Base-by-base conservation (phyloP, 2,329 filamentous ascomycete species). In the Neocatenulostroma microsporum region DNA sequence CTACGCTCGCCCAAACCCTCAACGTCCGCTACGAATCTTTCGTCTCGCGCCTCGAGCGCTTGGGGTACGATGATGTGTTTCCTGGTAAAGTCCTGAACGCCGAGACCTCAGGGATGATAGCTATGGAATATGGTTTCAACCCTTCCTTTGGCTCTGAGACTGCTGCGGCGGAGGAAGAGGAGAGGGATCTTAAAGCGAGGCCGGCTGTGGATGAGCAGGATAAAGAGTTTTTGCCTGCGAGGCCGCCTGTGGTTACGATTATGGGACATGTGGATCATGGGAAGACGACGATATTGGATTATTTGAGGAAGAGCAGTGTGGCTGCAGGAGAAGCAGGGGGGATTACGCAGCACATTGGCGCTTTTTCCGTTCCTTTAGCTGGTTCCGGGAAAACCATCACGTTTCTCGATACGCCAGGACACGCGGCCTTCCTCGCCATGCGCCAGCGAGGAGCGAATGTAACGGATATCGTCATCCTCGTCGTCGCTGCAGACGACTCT, bases 231-330 rank as follows among this genome's bases (percentile, higher is more conserved):
- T 62, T 95, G 6, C 86, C 87, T 2, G 62, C 68, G 23, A 77
- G 93, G 12, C 89, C 91, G 6, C 93, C 91, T 0, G 86, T 98
- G 23, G 88, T 98, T 24, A 96, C 93, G 0, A 98, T 98, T 55
- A 98, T 98, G 93, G 91, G 91, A 2, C 91, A 98, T 48, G 91
- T 98, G 51, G 93, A 98, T 58, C 91, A 98, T 59, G 91, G 91
- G 36, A 98, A 98, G 67, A 98, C 91, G 1, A 98, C 93, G 0
- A 79, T 98, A 27, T 70, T 98, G 8, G 91, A 98, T 58, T 96
- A 81, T 64, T 69, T 98, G 30, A 83, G 91, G 23, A 93, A 94
- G 52, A 91, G 88, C 2, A 95, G 87, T 6, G 78, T 98, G 29
- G 93, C 82, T 27, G 86, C 86, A 5, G 78, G 82, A 36, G 91